Base-by-base conservation (phyloP, 176 grass and related monocot species). In the Juncus inflexus region DNA sequence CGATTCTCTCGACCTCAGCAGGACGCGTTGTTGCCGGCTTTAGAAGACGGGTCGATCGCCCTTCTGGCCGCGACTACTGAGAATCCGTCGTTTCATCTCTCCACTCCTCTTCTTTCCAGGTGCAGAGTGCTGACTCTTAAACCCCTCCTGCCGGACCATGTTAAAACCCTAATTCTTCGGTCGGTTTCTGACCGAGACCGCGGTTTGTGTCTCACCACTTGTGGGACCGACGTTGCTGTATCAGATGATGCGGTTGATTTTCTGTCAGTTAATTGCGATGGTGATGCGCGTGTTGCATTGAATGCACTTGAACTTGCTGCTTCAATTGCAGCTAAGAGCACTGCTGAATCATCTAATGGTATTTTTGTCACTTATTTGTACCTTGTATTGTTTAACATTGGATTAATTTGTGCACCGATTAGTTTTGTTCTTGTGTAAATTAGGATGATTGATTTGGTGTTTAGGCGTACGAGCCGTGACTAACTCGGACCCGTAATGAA, bases 81-180 rank as follows among this genome's bases (percentile, higher is more conserved):
- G 60, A 83, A 83, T 42, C 81, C 81, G 12, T 83, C 81, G 2
- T 83, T 83, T 47, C 81, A 83, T 35, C 75, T 83, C 45, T 73
- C 75, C 12, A 83, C 81, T 0, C 75, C 81, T 10, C 81, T 83
- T 39, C 81, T 83, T 12, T 83, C 81, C 37, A 61, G 81, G 54
- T 83, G 81, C 54, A 42, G 68, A 3, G 81, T 83, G 55, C 81
- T 83, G 4, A 37, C 75, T 12, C 75, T 83, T 6, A 70, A 64
- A 19, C 81, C 81, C 15, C 81, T 78, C 47, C 41, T 35, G 6
- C 75, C 68, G 3, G 42, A 73, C 0, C 54, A 78, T 60, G 54
- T 83, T 50, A 53, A 69, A 12, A 37, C 41, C 47, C 47, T 78
- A 3, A 66, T 83, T 47, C 13, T 52, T 52, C 74, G 81, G 9